Evolutionary conservation across 495 filamentous ascomycete genomes (phyloP), one percentile per base, ranked within the genome.

Genomic region (Lophiostoma macrostomum): DNA sequence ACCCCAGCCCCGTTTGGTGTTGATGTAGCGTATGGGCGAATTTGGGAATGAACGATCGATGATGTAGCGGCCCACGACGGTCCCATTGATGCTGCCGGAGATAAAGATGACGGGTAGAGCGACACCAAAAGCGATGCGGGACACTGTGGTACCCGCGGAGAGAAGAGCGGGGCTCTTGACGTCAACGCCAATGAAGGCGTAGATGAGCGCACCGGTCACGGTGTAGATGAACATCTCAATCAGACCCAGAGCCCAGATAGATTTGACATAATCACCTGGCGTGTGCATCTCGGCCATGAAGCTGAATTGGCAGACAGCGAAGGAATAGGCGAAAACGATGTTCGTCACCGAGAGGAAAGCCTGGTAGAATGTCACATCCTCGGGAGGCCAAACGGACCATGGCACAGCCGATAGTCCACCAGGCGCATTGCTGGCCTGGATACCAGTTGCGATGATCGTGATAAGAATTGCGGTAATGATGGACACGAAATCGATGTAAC

Each of bases 211-310:
- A 11, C 81, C 84, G 1, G 82, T 80, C 24, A 83, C 51, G 16
- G 81, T 78, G 69, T 93, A 91, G 22, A 90, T 76, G 55, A 71
- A 58, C 24, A 83, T 87, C 61, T 87, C 84, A 46, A 82, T 79
- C 50, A 75, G 49, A 54, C 86, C 84, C 1, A 89, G 79, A 42
- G 80, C 64, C 58, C 76, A 75, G 38, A 90, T 77, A 3, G 86
- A 77, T 60, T 60, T 58, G 4, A 31, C 22, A 48, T 48, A 56
- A 61, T 88, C 80, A 38, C 67, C 61, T 0, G 86, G 87, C 0
- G 78, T 76, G 61, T 84, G 78, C 81, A 91, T 86, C 67, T 91
- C 87, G 53, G 84, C 80, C 63, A 90, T 87, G 66, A 91, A 83
- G 54, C 76, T 80, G 73, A 91, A 87, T 72, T 88, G 84, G 60